Evolutionary conservation across 805 yeast species (phyloP).

Genomic region (Wickerhamomyces chambardii): DNA sequence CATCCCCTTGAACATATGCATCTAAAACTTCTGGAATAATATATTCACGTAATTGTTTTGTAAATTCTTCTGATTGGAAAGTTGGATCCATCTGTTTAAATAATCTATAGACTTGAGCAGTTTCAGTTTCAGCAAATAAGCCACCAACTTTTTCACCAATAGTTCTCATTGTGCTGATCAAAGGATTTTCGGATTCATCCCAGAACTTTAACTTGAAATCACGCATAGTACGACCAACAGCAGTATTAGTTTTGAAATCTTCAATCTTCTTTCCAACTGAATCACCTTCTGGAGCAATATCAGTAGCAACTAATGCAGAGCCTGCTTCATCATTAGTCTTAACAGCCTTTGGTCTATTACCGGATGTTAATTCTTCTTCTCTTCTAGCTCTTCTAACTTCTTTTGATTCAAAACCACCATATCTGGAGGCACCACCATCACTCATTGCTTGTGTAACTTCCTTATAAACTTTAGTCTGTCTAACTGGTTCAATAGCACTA

Average conservation of each 20-base stretch:
- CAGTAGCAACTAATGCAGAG: conserved; percentile 71
- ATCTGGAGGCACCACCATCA: conserved; percentile 81
- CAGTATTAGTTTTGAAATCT: conserved; percentile 55
- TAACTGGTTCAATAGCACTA: conserved; percentile 84
- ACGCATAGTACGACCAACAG: conserved; percentile 57
- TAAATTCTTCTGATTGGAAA: conserved; percentile 72
- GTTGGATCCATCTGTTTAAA: conserved; percentile 87
- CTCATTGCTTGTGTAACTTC: conserved; percentile 84
- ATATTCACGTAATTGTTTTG: conserved; percentile 79
- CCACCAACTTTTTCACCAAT: conserved; percentile 75
- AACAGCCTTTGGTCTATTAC: conserved; percentile 57
- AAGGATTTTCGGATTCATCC: conserved; percentile 94
- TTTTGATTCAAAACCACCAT: conserved; percentile 87
- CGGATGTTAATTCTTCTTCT: conserved; percentile 48
- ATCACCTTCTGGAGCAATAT: conserved; percentile 67
- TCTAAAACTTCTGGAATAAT: conserved; percentile 93
- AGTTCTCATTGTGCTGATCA: conserved; percentile 73
- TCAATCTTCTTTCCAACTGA: conserved; percentile 57
- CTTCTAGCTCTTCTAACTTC: conserved; percentile 75
- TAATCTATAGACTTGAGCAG: conserved; percentile 82
- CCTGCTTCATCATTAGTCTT: conserved; percentile 80
- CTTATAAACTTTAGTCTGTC: conserved; percentile 83
- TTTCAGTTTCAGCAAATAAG: conserved; percentile 84
- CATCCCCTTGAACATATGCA: conserved; percentile 91
- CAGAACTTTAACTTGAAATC: conserved; percentile 56